These are phyloP conservation scores for Pestalotiopsis fici DNA, from an alignment of 2,329 filamentous ascomycete genomes.

Conservation along the genomic window DNA sequence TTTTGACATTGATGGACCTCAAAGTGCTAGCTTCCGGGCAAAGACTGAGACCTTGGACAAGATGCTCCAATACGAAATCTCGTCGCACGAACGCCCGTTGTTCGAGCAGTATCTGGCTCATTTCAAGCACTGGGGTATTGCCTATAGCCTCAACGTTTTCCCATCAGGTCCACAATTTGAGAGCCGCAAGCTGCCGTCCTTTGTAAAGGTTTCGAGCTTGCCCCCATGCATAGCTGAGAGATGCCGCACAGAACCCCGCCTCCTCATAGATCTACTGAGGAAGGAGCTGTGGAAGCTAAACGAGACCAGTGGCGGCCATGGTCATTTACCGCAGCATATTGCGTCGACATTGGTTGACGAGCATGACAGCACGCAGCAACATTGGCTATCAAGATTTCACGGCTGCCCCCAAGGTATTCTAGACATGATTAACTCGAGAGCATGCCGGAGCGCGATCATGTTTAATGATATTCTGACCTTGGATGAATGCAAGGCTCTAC, in stretches of 20 bases:
- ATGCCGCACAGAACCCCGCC: conserved; percentile 69
- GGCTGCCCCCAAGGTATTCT: conserved; percentile 75
- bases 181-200: conserved; percentile 11
- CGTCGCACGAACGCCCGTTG: conserved; percentile 58
- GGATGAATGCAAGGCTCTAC: conserved; percentile 59
- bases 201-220: conserved; percentile 56
- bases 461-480: conserved; percentile 72
- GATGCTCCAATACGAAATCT: conserved; percentile 66
- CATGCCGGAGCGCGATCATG: conserved; percentile 82
- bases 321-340: not conserved
- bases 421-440: conserved; percentile 74
- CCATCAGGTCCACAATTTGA: conserved; percentile 5
- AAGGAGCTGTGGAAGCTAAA: conserved; percentile 70
- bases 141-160: conserved; percentile 49
- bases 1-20: conserved; percentile 32
- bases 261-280: conserved; percentile 75
- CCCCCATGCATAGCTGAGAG: conserved; percentile 76
- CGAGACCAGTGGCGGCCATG: conserved; percentile 37
- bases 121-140: conserved; percentile 76
- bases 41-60: conserved; percentile 43
- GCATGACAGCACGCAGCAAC: conserved; percentile 13
- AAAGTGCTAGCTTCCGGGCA: conserved; percentile 15
- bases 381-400: conserved; percentile 65
- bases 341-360: not conserved
- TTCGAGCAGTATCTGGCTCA: conserved; percentile 54